These are phyloP conservation scores for Pichia sp. DNA, from an alignment of 1,139 yeast genomes.

Conservation along the genomic window DNA sequence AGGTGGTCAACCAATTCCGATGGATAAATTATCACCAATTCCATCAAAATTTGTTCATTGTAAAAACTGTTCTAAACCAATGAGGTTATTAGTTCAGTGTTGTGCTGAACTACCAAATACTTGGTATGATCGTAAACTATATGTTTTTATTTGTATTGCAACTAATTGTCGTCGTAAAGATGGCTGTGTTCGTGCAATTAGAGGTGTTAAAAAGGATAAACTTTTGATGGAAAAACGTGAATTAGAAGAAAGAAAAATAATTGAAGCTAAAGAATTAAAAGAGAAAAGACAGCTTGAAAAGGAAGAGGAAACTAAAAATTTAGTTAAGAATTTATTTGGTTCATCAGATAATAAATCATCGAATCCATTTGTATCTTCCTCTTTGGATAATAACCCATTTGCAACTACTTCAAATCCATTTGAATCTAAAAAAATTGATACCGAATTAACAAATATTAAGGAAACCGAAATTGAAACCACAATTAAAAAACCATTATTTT, in stretches of 20 bases:
- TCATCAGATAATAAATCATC: background rate
- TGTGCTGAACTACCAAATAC: slow-evolving; percentile 68
- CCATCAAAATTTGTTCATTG: slow-evolving; percentile 48
- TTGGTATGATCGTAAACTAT: slow-evolving; percentile 74
- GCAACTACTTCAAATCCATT: slow-evolving; percentile 26
- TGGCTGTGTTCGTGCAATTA: slow-evolving; percentile 65
- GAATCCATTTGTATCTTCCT: slow-evolving; percentile 11
- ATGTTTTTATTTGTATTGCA: slow-evolving; percentile 68
- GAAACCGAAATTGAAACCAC: background rate
- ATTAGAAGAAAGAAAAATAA: slow-evolving; percentile 34
- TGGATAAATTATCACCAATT: slow-evolving; percentile 44
- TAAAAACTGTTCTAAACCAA: slow-evolving; percentile 50
- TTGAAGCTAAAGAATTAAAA: slow-evolving; percentile 30
- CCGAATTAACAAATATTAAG: slow-evolving; percentile 4
- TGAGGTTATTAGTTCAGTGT: slow-evolving; percentile 73
- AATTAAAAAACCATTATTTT: slow-evolving; percentile 16
- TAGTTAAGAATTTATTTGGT: slow-evolving; percentile 35
- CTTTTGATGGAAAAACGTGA: slow-evolving; percentile 37
- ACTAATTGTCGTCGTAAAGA: slow-evolving; percentile 57
- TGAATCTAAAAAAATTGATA: slow-evolving; percentile 13
- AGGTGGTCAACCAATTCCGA: slow-evolving; percentile 61
- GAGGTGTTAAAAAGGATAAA: slow-evolving; percentile 66
- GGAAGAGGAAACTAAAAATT: slow-evolving; percentile 31
- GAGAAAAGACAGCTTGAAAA: slow-evolving; percentile 33
- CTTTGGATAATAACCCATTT: slow-evolving; percentile 29